Evolutionary conservation across 2,329 filamentous ascomycete species (phyloP), one percentile per base, ranked within the genome.

Genomic region (Fusarium longipes): DNA sequence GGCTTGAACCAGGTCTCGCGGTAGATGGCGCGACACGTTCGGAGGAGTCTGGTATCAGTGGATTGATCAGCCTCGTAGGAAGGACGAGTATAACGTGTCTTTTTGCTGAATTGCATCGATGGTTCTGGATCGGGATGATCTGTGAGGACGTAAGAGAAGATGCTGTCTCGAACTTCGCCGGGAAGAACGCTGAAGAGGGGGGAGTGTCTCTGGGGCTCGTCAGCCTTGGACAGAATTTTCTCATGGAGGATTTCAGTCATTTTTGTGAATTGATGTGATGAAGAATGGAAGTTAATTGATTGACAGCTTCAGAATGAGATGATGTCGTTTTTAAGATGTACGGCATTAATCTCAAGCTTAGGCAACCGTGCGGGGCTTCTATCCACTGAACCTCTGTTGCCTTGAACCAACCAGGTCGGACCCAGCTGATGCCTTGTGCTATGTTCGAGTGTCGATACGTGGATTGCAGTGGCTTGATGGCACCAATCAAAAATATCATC

Each of bases 151-250:
- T 74, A 75, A 11, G 73, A 57, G 69, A 84, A 87, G 47, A 87
- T 83, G 2, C 75, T 69, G 60, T 77, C 77, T 54, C 85, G 81
- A 15, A 87, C 67, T 70, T 87, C 85, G 17, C 79, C 78, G 0
- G 85, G 84, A 0, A 87, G 69, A 2, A 62, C 17, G 3, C 54
- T 38, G 64, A 81, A 83, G 1, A 83, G 70, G 2, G 68, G 74
- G 15, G 59, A 74, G 1, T 54, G 10, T 3, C 18, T 7, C n/a
- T 76, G 74, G 0, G 65, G 30, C 4, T 27, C 3, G 3, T 24
- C 29, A 0, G 14, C 0, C 9, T 58, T 36, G 6, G 33, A 24
- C 5, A 63, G 35, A 0, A 63, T 40, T 2, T 14, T 27, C 12
- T 62, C 52, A 8, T 59, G 58, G 2, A 56, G 17, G 12, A 18